Evolutionary conservation across 345 rosid species (phyloP).

Genomic region (Kernera saxatilis): DNA sequence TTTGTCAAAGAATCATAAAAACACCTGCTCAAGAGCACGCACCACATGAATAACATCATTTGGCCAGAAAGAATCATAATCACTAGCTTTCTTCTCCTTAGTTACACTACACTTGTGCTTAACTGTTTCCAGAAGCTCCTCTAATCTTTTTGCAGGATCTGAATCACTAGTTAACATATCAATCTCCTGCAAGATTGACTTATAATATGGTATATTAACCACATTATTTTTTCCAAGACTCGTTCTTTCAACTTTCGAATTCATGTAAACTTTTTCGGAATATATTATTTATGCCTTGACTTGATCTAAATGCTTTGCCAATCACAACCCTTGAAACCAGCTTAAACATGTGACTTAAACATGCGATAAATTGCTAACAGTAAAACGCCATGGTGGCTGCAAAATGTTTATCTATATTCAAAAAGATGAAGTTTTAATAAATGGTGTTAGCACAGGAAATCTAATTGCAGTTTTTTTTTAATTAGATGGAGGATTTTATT

Average conservation of each 20-base stretch:
- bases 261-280: constrained; percentile 22
- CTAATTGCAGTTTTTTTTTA: too few species aligned
- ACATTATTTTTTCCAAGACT: constrained; percentile 28
- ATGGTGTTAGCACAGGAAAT: too few species aligned
- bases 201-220: constrained; percentile 36
- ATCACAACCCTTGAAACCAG: too few species aligned
- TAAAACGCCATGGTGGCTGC: too few species aligned
- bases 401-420: too few species aligned
- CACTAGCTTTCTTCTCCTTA: constrained; percentile 21
- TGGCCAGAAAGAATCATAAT: constrained; percentile 44
- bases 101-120: not conserved
- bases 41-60: constrained; percentile 56
- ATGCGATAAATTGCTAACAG: too few species aligned
- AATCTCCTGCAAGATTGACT: constrained; percentile 36
- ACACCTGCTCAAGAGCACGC: constrained; percentile 57
- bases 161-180: constrained; percentile 48
- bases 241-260: not conserved
- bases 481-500: too few species aligned
- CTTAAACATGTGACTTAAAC: too few species aligned
- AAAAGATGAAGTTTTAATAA: too few species aligned
- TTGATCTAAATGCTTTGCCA: too few species aligned
- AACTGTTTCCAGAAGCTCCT: constrained; percentile 60
- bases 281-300: constrained; percentile 26
- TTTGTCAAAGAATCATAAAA: constrained; percentile 46
- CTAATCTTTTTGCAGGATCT: constrained; percentile 63